Base-by-base conservation (phyloP, 2,329 filamentous ascomycete species). In the Trichoderma semiorbis region DNA sequence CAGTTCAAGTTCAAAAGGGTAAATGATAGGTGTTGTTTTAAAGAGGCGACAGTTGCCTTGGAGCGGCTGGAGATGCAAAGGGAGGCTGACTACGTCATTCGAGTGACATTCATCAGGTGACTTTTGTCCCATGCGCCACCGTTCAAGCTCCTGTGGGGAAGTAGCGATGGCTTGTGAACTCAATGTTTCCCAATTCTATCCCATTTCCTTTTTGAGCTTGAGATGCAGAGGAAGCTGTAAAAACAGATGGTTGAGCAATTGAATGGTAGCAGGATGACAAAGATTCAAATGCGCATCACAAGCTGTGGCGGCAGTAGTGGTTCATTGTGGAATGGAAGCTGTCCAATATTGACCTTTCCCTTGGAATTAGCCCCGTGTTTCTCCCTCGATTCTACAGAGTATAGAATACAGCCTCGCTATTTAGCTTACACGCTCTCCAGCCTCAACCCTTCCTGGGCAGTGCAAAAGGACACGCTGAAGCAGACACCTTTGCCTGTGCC, bases 391-490 rank as follows among this genome's bases (percentile, higher is more conserved):
- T 53, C 47, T 53, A 53, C 43, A n/a, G 16, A 43, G 39, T 16
- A 36, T 36, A 43, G 39, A n/a, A 18, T 53, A 53, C 14, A 26
- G 50, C 50, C 14, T 24, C 50, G 14, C 34, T 55, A 26, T 12
- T 3, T 55, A 57, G 24, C 53, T 24, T 28, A 28, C 14, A 16
- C 34, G 24, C 24, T 18, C 53, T 30, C n/a, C 21, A 21, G 18
- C 7, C 16, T 60, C 57, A 60, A 21, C 18, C 47, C 36, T 72
- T 68, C 47, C 16, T 57, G 39, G 64, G 61, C 18, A 73, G 39
- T 6, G 72, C 67, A 68, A 78, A 89, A 0, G 87, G 87, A 78
- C 87, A 89, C 3, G 83, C 83, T 26, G 66, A 57, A 0, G 72
- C 69, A 11, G 80, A 82, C 5, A 76, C 75, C n/a, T 68, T 76